Conservation (phyloP, 108 stramenopile species). For the Cyclotella cryptica region DNA sequence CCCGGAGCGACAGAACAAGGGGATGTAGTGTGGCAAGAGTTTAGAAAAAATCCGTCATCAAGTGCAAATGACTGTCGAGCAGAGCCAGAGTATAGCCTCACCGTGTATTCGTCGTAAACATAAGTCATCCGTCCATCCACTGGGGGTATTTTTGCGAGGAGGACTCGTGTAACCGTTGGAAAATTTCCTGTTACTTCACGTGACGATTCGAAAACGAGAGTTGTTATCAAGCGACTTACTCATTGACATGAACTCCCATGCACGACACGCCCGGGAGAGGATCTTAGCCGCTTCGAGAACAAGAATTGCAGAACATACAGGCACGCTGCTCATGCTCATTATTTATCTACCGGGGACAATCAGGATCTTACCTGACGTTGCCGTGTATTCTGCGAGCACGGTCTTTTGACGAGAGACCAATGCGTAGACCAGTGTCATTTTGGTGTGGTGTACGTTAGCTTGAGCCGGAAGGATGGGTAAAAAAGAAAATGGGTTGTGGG, state of each 20-base stretch:
- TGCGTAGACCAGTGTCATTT: conserved; percentile 93
- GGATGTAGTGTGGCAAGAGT: not conserved
- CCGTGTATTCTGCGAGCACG: conserved; percentile 96
- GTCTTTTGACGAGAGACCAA: conserved; percentile 96
- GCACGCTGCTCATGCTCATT: not conserved
- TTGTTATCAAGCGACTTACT: not conserved
- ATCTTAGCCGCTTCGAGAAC: not conserved
- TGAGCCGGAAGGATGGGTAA: too few species aligned
- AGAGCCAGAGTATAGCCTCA: too few species aligned
- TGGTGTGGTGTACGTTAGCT: not conserved
- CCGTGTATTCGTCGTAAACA: conserved; percentile 64
- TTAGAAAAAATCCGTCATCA: too few species aligned
- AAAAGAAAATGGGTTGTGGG: too few species aligned
- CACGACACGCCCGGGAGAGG: not conserved
- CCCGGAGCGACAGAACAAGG: not conserved
- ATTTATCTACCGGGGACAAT: not conserved
- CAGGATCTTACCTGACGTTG: conserved; percentile 78
- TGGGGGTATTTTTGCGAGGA: conserved; percentile 93
- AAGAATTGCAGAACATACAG: not conserved
- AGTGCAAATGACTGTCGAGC: too few species aligned
- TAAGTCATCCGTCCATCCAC: conserved; percentile 90
- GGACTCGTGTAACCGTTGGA: conserved; percentile 96
- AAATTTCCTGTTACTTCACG: conserved; percentile 94
- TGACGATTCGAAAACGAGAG: conserved; percentile 9
- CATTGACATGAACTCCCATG: not conserved